These are phyloP conservation scores for Phytophthora kernoviae DNA, from an alignment of 352 stramenopile species.

Conservation along the genomic window DNA sequence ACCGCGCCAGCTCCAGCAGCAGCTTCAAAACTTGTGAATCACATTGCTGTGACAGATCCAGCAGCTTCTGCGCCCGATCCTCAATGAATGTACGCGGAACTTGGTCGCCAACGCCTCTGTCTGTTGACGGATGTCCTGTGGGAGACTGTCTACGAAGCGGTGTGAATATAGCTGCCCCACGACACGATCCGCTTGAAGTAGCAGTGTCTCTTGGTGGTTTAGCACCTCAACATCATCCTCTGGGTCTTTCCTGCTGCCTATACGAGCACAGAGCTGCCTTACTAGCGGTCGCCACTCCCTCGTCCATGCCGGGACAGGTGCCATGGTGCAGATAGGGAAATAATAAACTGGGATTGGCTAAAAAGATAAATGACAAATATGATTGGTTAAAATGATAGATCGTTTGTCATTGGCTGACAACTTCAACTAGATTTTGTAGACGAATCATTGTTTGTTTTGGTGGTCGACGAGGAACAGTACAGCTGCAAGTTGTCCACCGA, in stretches of 20 bases:
- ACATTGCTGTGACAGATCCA: conserved; percentile 35
- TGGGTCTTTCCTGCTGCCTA: conserved; percentile 2
- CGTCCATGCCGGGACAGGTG: conserved; percentile 54
- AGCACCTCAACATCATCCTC: conserved; percentile 1
- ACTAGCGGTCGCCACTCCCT: conserved; percentile 64
- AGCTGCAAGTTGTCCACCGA: conserved; percentile 44
- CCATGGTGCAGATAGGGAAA: conserved; percentile 9
- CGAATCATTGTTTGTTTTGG: not conserved
- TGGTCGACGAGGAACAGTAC: conserved; percentile 50
- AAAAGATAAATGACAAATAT: not conserved
- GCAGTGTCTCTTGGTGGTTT: conserved; percentile 20
- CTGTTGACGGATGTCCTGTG: conserved; percentile 52
- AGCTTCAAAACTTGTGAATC: conserved; percentile 63
- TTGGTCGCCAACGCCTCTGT: conserved; percentile 47
- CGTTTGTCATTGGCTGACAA: not conserved
- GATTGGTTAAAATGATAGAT: not conserved
- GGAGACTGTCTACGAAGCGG: conserved; percentile 52
- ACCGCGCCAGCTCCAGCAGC: conserved; percentile 60
- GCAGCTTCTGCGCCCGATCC: conserved; percentile 43
- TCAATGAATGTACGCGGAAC: conserved; percentile 61
- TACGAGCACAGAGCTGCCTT: conserved; percentile 45
- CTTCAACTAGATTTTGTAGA: not conserved
- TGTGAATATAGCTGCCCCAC: conserved; percentile 55
- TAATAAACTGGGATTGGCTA: not conserved
- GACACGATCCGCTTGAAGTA: conserved; percentile 54